Conservation (phyloP, 192 early-diverging fungal genomes). For the Anaeromyces robustus region DNA sequence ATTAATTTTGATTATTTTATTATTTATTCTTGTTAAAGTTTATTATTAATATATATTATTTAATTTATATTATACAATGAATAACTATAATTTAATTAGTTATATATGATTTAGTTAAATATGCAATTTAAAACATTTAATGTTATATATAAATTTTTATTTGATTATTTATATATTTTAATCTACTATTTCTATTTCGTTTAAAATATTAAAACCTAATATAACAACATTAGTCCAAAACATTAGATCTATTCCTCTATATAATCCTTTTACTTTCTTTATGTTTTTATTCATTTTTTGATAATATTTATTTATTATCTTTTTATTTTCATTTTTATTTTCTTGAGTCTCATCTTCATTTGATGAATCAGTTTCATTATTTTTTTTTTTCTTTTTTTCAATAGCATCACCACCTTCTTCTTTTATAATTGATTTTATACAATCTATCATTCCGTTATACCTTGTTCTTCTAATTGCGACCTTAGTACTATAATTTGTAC, state of each 20-base stretch:
- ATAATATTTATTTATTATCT: not conserved
- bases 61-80: too few species aligned
- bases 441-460: not conserved
- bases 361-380: not conserved
- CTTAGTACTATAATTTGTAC: not conserved
- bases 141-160: too few species aligned
- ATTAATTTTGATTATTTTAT: too few species aligned
- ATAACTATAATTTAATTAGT: too few species aligned
- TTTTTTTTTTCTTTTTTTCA: not conserved
- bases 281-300: not conserved
- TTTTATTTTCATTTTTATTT: not conserved
- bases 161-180: not conserved
- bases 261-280: not conserved
- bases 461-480: not conserved
- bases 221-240: not conserved
- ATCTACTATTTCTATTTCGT: not conserved
- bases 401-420: not conserved
- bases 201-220: not conserved
- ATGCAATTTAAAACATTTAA: too few species aligned
- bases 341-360: not conserved
- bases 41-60: too few species aligned
- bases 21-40: too few species aligned
- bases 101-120: too few species aligned
- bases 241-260: not conserved
- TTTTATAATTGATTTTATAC: not conserved